These are phyloP conservation scores for Articulospora tetracladia DNA, from an alignment of 495 filamentous ascomycete genomes.

Conservation along the genomic window DNA sequence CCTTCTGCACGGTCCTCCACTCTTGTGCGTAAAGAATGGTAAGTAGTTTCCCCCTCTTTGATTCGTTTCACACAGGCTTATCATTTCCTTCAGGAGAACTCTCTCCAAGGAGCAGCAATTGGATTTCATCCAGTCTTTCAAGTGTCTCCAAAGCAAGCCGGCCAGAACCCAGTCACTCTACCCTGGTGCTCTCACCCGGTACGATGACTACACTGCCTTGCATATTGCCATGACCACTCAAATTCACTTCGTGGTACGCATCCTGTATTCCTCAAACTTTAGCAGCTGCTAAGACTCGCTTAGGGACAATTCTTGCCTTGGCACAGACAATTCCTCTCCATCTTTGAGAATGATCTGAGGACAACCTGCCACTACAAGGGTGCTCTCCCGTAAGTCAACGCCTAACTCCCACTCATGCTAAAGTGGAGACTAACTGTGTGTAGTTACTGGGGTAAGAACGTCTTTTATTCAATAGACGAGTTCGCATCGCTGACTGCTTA, in stretches of 20 bases:
- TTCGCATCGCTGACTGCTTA: not conserved
- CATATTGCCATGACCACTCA: conserved; percentile 32
- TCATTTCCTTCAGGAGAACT: conserved; percentile 20
- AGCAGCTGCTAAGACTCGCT: not conserved
- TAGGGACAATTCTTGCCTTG: conserved; percentile 34
- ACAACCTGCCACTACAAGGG: conserved; percentile 35
- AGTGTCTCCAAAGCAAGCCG: conserved; percentile 34
- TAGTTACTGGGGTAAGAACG: not conserved
- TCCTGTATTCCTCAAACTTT: not conserved
- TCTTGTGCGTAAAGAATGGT: conserved; percentile 8
- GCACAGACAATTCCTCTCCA: conserved; percentile 39
- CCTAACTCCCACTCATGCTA: not conserved
- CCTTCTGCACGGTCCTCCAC: not conserved
- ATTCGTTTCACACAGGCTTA: not conserved
- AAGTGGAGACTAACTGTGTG: not conserved
- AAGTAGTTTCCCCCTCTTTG: not conserved
- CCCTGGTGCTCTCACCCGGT: conserved; percentile 37
- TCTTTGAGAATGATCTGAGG: conserved; percentile 36
- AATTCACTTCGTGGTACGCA: conserved; percentile 37
- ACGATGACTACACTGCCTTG: conserved; percentile 43
- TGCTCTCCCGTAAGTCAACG: conserved; percentile 31
- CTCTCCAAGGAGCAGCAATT: conserved; percentile 28
- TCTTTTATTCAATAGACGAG: not conserved
- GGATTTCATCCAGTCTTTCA: conserved; percentile 39
- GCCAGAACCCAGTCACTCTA: conserved; percentile 27